Percentiles rank a stretch among this genome's conserved stretches.
Conservation (phyloP, 352 stramenopile species). For the Peronospora farinosa region DNA sequence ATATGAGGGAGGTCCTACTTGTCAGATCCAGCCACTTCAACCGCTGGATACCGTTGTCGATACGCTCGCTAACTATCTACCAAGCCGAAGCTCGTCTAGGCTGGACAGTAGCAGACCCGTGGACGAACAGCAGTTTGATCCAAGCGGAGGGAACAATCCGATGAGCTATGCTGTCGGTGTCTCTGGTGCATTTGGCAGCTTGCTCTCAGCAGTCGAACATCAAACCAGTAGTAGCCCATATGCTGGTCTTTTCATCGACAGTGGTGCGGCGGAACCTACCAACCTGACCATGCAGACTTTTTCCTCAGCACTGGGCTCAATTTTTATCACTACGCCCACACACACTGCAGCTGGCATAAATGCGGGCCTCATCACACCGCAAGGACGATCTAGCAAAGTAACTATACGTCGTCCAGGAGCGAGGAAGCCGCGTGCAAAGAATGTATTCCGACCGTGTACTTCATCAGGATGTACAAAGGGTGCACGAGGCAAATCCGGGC, state of each 20-base stretch:
- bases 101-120: conserved; percentile 5
- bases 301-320: conserved; percentile 20
- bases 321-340: conserved; percentile 22
- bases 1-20: not conserved
- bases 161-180: conserved; percentile 4
- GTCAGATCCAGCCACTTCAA: conserved; percentile 30
- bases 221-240: conserved; percentile 11
- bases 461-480: conserved; percentile 63
- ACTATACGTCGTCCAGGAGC: conserved; percentile 24
- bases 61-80: conserved; percentile 38
- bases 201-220: conserved; percentile 14
- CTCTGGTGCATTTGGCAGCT: conserved; percentile 7
- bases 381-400: conserved; percentile 6
- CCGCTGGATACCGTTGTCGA: conserved; percentile 26
- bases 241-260: conserved; percentile 25
- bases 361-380: conserved; percentile 24
- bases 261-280: conserved; percentile 6
- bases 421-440: conserved; percentile 70
- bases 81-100: conserved; percentile 7
- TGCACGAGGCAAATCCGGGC: conserved; percentile 69
- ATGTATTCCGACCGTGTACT: conserved; percentile 62
- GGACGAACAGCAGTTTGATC: conserved; percentile 20
- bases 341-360: conserved; percentile 12
- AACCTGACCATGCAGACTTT: conserved; percentile 22
- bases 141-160: conserved; percentile 13